Evolutionary conservation across 768 basidiomycete species (phyloP).

Genomic region (Kondoa subrosea): DNA sequence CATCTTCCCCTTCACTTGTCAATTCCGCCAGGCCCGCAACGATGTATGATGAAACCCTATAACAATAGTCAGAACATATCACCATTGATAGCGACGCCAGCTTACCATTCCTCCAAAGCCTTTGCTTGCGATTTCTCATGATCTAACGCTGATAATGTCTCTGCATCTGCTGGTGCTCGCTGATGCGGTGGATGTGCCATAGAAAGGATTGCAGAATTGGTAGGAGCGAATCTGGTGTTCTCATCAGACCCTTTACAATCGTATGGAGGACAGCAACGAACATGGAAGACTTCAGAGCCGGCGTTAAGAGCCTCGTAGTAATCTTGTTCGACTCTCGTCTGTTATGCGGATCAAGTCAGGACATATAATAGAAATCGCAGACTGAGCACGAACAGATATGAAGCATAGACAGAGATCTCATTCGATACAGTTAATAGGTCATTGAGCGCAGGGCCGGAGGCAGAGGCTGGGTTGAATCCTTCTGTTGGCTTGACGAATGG

Average conservation of each 20-base stretch:
- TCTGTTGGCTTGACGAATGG: not conserved
- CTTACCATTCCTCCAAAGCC: not conserved
- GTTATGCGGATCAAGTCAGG: not conserved
- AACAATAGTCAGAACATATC: not conserved
- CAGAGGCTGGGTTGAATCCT: not conserved
- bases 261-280: too few species aligned
- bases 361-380: not conserved
- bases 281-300: not conserved
- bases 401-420: not conserved
- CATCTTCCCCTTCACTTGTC: not conserved
- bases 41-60: slow-evolving; percentile 2
- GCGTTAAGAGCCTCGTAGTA: not conserved
- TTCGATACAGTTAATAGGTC: not conserved
- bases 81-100: not conserved
- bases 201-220: not conserved
- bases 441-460: not conserved
- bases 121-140: not conserved
- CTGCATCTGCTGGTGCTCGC: not conserved
- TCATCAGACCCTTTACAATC: too few species aligned
- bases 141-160: not conserved
- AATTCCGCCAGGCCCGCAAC: not conserved
- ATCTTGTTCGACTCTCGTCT: not conserved
- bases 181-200: not conserved
- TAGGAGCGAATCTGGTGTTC: slow-evolving; percentile 8
- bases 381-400: not conserved